Conservation (phyloP, 129 eudicot genomes). For the Glebionis coronaria region DNA sequence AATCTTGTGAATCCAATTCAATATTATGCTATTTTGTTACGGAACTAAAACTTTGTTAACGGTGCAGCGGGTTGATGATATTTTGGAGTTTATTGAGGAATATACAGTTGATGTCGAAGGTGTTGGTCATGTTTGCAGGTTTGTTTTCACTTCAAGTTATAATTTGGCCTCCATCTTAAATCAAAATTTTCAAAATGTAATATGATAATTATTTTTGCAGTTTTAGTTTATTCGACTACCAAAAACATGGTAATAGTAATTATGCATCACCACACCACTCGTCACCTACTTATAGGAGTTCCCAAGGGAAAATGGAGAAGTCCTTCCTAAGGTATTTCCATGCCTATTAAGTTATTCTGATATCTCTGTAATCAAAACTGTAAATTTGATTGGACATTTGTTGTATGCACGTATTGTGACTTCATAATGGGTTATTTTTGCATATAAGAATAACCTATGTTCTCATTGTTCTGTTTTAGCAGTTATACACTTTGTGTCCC, state of each 20-base stretch:
- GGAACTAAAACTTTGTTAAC: slow-evolving; percentile 12
- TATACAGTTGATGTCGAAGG: slow-evolving; percentile 86
- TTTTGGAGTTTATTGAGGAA: slow-evolving; percentile 71
- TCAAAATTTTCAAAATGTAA: not conserved
- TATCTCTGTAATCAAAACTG: too few species aligned
- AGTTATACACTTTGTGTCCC: too few species aligned
- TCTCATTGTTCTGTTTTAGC: too few species aligned
- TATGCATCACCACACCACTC: slow-evolving; percentile 77
- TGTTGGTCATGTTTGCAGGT: slow-evolving; percentile 97
- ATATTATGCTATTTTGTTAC: not conserved
- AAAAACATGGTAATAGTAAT: slow-evolving; percentile 65
- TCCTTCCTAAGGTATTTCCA: slow-evolving; percentile 74
- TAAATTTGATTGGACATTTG: too few species aligned
- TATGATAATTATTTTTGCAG: slow-evolving; percentile 38
- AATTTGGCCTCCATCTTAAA: not conserved
- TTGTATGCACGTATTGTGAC: too few species aligned
- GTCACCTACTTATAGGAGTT: slow-evolving; percentile 51
- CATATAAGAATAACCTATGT: too few species aligned
- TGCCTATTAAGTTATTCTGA: not conserved
- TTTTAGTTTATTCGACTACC: slow-evolving; percentile 74
- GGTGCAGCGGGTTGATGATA: slow-evolving; percentile 79
- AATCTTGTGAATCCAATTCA: not conserved
- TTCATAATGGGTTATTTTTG: too few species aligned
- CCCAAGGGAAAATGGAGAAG: slow-evolving; percentile 98
- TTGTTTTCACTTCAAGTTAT: not conserved